Evolutionary conservation across 2,329 filamentous ascomycete species (phyloP).

Genomic region (Alternaria sp.): DNA sequence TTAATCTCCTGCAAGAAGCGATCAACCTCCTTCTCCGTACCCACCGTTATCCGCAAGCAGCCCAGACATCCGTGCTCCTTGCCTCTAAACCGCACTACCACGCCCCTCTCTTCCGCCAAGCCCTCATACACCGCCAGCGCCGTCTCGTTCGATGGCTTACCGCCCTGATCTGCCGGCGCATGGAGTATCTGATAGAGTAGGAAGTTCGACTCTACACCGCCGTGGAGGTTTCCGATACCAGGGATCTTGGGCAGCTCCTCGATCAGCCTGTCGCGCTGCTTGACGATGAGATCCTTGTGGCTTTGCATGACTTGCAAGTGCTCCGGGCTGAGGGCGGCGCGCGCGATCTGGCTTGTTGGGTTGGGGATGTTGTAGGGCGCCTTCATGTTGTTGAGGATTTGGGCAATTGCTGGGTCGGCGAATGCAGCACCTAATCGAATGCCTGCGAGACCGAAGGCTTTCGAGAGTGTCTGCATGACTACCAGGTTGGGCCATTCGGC

Average conservation of each 20-base stretch:
- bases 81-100: conserved; percentile 91
- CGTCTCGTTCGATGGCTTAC: conserved; percentile 77
- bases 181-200: conserved; percentile 88
- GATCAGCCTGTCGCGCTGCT: conserved; percentile 79
- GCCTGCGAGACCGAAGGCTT: conserved; percentile 93
- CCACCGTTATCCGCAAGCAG: conserved; percentile 89
- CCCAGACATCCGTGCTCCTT: conserved; percentile 90
- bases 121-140: conserved; percentile 83
- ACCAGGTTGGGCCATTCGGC: conserved; percentile 92
- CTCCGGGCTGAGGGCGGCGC: conserved; percentile 68
- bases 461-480: conserved; percentile 98
- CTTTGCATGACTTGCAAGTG: conserved; percentile 76
- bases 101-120: conserved; percentile 83
- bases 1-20: conserved; percentile 75
- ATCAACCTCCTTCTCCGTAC: conserved; percentile 84
- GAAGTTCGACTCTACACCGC: conserved; percentile 86
- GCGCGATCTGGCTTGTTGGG: conserved; percentile 82
- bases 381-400: conserved; percentile 87
- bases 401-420: conserved; percentile 73
- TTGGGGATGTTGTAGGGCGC: conserved; percentile 95
- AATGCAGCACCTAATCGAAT: conserved; percentile 91
- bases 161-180: conserved; percentile 57
- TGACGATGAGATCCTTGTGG: conserved; percentile 73
- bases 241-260: conserved; percentile 73
- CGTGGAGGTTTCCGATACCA: conserved; percentile 81